Conservation (phyloP, 306 rosid species). For the Sphenostylis stenocarpa region DNA sequence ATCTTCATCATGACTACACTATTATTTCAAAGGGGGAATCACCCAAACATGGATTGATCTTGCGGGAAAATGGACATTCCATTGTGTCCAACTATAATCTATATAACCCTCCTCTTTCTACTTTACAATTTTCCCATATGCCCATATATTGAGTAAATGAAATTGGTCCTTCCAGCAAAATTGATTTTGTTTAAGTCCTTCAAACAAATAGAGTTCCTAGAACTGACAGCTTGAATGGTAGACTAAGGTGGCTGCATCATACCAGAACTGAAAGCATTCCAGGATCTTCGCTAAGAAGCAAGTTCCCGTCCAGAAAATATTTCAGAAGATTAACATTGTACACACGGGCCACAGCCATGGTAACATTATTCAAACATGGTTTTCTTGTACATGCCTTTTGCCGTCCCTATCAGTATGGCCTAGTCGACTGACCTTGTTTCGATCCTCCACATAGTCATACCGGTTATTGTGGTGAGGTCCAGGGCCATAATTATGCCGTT, state of each 20-base stretch:
- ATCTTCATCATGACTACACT: slow-evolving; percentile 6
- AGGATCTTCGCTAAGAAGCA: neutral
- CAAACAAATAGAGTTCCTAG: slow-evolving; percentile 5
- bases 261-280: slow-evolving; percentile 12
- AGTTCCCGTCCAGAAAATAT: neutral
- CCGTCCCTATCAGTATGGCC: slow-evolving; percentile 66
- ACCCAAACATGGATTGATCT: slow-evolving; percentile 29
- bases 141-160: slow-evolving; percentile 32
- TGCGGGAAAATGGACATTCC: slow-evolving; percentile 34
- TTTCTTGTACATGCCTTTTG: slow-evolving; percentile 71
- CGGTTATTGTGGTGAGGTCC: slow-evolving; percentile 55
- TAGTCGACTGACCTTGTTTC: slow-evolving; percentile 46
- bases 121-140: slow-evolving; percentile 32
- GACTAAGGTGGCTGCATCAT: neutral
- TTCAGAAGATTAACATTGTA: slow-evolving; percentile 2
- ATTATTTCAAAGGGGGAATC: slow-evolving; percentile 28
- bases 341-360: neutral
- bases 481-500: slow-evolving; percentile 48
- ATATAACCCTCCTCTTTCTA: slow-evolving; percentile 25
- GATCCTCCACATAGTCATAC: slow-evolving; percentile 48
- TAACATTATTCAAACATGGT: slow-evolving; percentile 48
- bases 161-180: slow-evolving; percentile 33
- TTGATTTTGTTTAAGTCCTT: slow-evolving; percentile 29
- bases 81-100: slow-evolving; percentile 35
- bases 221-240: slow-evolving; percentile 3